Percentiles rank a stretch among this genome's conserved stretches.
phyloP scores from a whole-genome alignment of 805 yeast genomes.

The Kodamaea restingae region DNA sequence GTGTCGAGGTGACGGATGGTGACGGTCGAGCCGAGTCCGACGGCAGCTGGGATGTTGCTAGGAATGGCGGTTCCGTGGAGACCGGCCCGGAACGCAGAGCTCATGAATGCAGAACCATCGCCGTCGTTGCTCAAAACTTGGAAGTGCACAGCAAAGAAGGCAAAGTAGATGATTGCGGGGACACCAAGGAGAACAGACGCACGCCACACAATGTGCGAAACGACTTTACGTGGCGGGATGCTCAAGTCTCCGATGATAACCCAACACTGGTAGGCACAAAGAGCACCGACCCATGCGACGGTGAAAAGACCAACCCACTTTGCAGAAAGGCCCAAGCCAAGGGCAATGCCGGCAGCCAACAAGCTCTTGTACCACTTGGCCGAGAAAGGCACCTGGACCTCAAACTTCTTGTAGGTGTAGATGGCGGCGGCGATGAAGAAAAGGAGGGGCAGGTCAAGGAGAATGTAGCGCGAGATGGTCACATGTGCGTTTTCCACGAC shows the following conservation, averaged over 20 bases:
- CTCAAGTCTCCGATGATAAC: conserved; percentile 66
- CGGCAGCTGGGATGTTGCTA: conserved; percentile 52
- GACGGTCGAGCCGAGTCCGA: conserved; percentile 68
- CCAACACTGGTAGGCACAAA: conserved; percentile 64
- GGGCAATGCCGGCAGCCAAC: conserved; percentile 59
- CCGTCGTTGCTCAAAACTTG: conserved; percentile 55
- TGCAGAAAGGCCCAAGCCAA: conserved; percentile 70
- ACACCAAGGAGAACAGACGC: conserved; percentile 52
- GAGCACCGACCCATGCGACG: conserved; percentile 68
- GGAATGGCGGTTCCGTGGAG: conserved; percentile 62
- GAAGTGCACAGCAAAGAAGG: conserved; percentile 64
- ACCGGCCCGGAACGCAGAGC: conserved; percentile 66
- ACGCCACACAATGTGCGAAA: conserved; percentile 48
- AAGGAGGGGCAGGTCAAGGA: conserved; percentile 71
- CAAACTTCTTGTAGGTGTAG: conserved; percentile 63
- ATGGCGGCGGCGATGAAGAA: conserved; percentile 72
- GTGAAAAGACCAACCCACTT: conserved; percentile 88
- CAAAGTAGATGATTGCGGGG: conserved; percentile 53
- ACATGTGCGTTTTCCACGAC: conserved; percentile 64
- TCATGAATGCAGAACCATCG: conserved; percentile 68
- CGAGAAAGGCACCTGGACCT: conserved; percentile 59
- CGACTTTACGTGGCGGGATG: conserved; percentile 41
- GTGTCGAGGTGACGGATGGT: conserved; percentile 67
- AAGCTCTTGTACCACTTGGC: conserved; percentile 56
- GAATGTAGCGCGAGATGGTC: conserved; percentile 70